phyloP scores from a whole-genome alignment of 2,329 filamentous ascomycete species.

The Trichoderma cornu-damae region DNA sequence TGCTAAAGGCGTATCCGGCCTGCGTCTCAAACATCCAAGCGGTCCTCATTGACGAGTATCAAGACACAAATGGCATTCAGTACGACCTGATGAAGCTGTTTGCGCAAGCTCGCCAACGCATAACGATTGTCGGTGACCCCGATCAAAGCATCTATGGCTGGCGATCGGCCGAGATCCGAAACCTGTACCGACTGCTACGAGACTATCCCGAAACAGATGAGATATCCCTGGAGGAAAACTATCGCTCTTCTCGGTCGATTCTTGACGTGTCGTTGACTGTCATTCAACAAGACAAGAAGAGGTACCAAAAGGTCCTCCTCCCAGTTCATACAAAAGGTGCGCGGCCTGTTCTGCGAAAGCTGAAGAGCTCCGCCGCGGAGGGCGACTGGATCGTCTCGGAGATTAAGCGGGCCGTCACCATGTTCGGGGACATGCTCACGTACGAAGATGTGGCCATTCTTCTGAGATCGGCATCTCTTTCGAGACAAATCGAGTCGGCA shows the following conservation, averaged over 20 bases:
- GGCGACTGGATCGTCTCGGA: constrained; percentile 86
- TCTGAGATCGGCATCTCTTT: constrained; percentile 77
- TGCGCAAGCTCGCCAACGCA: constrained; percentile 64
- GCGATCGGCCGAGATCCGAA: constrained; percentile 86
- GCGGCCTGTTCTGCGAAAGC: constrained; percentile 70
- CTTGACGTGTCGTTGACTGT: constrained; percentile 73
- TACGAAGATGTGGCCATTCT: constrained; percentile 80
- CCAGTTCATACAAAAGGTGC: constrained; percentile 77
- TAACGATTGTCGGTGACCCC: constrained; percentile 93
- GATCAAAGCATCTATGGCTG: constrained; percentile 98
- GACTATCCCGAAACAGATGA: constrained; percentile 75
- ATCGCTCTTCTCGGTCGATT: constrained; percentile 83
- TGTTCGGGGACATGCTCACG: constrained; percentile 69
- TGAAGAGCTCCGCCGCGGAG: constrained; percentile 66
- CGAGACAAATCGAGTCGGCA: constrained; percentile 77
- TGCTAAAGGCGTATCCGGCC: constrained; percentile 65
- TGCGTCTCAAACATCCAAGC: constrained; percentile 88
- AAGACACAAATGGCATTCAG: constrained; percentile 93
- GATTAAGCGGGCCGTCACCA: constrained; percentile 62
- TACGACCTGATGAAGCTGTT: constrained; percentile 91
- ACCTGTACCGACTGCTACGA: constrained; percentile 70
- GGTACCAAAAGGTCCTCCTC: constrained; percentile 74
- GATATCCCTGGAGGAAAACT: constrained; percentile 87
- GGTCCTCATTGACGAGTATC: constrained; percentile 94
- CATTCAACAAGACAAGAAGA: constrained; percentile 80